phyloP scores from a whole-genome alignment of 495 filamentous ascomycete genomes.

The Podospora australis region DNA sequence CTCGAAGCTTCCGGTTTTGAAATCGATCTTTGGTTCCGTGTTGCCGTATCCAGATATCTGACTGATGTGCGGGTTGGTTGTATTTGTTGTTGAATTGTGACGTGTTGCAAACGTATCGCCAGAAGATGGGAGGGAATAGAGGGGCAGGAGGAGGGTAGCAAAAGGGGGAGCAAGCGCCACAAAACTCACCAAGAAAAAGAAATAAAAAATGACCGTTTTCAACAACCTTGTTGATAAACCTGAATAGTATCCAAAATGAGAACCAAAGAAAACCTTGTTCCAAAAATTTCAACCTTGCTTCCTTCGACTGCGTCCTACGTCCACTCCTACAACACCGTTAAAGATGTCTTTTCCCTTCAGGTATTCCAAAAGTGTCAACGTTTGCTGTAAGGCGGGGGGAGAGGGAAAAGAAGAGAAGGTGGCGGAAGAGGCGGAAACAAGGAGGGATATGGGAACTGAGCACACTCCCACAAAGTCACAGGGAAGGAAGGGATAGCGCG shows the following conservation, averaged over 20 bases:
- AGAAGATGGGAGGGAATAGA: slow-evolving; percentile 1
- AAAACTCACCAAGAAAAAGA: not conserved
- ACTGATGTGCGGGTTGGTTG: too few relatives aligned
- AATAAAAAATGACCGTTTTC: not conserved
- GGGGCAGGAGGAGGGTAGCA: not conserved
- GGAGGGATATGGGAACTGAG: slow-evolving; percentile 11
- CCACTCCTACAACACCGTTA: slow-evolving; percentile 32
- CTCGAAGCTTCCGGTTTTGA: too few relatives aligned
- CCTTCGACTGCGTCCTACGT: slow-evolving; percentile 22
- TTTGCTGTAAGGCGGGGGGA: slow-evolving; percentile 6
- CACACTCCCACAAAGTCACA: slow-evolving; percentile 3
- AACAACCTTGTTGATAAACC: not conserved
- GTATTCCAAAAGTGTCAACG: slow-evolving; percentile 13
- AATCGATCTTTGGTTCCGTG: too few relatives aligned
- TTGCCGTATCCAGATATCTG: too few relatives aligned
- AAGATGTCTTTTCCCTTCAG: slow-evolving; percentile 10
- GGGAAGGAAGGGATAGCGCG: slow-evolving; percentile 24
- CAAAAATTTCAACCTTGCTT: slow-evolving; percentile 7
- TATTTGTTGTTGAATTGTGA: too few relatives aligned
- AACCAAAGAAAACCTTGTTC: not conserved
- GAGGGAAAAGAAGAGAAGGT: slow-evolving; percentile 17
- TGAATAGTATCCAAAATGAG: not conserved
- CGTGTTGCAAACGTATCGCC: not conserved
- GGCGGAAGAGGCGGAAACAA: slow-evolving; percentile 26
- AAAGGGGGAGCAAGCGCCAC: not conserved